Conservation (phyloP, 2,329 filamentous ascomycete species). For the Mycosphaerella arachidis region DNA sequence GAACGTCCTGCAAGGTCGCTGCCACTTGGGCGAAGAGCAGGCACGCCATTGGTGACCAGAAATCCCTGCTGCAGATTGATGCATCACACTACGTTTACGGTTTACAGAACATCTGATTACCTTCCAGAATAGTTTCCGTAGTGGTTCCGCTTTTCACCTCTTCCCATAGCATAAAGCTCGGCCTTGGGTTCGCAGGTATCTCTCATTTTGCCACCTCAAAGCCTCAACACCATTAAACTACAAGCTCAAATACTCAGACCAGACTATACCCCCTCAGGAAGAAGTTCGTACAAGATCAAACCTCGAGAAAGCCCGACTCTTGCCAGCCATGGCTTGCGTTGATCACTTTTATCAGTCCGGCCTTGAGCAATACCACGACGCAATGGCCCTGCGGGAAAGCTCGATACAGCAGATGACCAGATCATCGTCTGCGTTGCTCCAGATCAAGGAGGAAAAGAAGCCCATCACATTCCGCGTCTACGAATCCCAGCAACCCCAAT, state of each 20-base stretch:
- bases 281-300: neutral
- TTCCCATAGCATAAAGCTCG: neutral
- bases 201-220: no score
- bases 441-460: neutral
- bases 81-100: neutral
- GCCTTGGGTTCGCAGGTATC: no score
- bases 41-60: neutral
- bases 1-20: neutral
- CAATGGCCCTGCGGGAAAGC: neutral
- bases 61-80: neutral
- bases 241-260: neutral
- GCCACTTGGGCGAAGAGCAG: neutral
- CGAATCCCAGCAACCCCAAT: conserved; percentile 1
- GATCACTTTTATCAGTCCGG: neutral
- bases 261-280: neutral
- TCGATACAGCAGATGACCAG: conserved; percentile 2
- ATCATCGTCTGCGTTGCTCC: neutral
- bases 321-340: conserved; percentile 4
- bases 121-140: conserved; percentile 1
- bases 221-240: no score
- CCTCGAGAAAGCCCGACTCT: neutral
- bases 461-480: conserved; percentile 4
- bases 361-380: neutral
- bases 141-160: neutral
- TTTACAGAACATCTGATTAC: neutral